Base-by-base conservation (phyloP, 2,329 filamentous ascomycete species). In the Elsinoe necatrix region DNA sequence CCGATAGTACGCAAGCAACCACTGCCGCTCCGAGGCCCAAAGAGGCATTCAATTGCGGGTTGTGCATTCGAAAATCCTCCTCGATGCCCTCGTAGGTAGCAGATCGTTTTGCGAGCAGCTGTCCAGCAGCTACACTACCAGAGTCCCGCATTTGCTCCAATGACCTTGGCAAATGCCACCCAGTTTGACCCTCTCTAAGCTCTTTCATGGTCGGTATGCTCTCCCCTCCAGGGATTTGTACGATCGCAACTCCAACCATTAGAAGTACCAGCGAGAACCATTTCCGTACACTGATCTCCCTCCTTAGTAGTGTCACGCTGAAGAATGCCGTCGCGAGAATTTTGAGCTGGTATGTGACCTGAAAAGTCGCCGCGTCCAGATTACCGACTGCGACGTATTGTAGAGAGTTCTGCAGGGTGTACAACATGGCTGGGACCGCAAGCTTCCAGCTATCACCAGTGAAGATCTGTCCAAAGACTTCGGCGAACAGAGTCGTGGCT, bases 371-470 rank as follows among this genome's bases (percentile, higher is more conserved):
- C 0, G 92, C 87, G 65, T 95, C 89, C 64, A 97, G 72, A 63
- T 97, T 96, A 60, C 88, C 89, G 9, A 96, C 83, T 1, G 89
- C 92, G 54, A 95, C 81, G 67, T 96, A 98, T 69, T 96, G 89
- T 55, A 97, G 74, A n/a, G 87, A 87, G 67, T 96, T 97, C 66
- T 96, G 89, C 25, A 96, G 69, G 0, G 92, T 95, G 68, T 95
- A 97, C 1, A 97, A 77, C 3, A 83, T 79, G 3, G 92, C 93
- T 0, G 92, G 93, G 41, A 97, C 84, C 7, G 89, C 89, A 61
- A 98, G 75, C 71, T 95, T 95, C 92, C 92, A 97, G 63, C 90
- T 90, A 68, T 97, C 93, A 8, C 86, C 85, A 0, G 86, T 85
- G 68, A 97, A 95, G 14, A 96, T 86, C 27, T 84, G 82, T 64